Conservation (phyloP, 768 basidiomycete genomes). For the Galerina sulciceps region DNA sequence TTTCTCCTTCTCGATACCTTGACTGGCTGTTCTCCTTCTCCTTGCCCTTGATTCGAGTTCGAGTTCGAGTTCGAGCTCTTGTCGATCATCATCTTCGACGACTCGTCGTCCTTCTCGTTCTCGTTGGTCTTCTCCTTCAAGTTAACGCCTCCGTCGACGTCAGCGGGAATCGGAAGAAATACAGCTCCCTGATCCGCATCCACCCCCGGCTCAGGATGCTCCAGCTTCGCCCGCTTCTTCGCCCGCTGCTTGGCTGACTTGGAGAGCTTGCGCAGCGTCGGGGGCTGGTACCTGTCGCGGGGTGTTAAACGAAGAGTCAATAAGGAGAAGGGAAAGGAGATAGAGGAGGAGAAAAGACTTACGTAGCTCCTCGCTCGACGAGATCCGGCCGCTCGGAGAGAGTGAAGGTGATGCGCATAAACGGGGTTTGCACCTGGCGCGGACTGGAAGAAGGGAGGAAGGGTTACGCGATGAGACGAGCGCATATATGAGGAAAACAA, state of each 20-base stretch:
- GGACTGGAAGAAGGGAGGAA: slow-evolving; percentile 37
- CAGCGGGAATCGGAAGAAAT: too few species aligned
- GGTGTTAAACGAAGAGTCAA: neutral
- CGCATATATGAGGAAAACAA: slow-evolving; percentile 1
- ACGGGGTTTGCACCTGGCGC: slow-evolving; percentile 61
- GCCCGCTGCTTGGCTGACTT: slow-evolving; percentile 61
- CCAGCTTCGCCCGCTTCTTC: slow-evolving; percentile 45
- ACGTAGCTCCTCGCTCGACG: slow-evolving; percentile 54
- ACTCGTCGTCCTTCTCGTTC: too few species aligned
- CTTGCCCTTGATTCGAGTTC: too few species aligned
- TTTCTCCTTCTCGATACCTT: too few species aligned
- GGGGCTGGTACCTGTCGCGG: slow-evolving; percentile 70
- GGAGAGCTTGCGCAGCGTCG: slow-evolving; percentile 53
- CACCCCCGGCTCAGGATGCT: too few species aligned
- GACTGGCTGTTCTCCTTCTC: too few species aligned
- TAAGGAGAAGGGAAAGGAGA: neutral
- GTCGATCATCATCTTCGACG: too few species aligned
- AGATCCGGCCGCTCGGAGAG: slow-evolving; percentile 44
- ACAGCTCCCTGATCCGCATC: too few species aligned
- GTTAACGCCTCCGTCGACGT: too few species aligned
- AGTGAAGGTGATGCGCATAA: slow-evolving; percentile 73
- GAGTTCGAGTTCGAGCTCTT: too few species aligned
- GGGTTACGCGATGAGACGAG: neutral
- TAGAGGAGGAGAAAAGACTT: slow-evolving; percentile 24
- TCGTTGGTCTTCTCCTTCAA: too few species aligned